Conservation (phyloP, 1,139 yeast genomes). For the Protomyces macrosporus region DNA sequence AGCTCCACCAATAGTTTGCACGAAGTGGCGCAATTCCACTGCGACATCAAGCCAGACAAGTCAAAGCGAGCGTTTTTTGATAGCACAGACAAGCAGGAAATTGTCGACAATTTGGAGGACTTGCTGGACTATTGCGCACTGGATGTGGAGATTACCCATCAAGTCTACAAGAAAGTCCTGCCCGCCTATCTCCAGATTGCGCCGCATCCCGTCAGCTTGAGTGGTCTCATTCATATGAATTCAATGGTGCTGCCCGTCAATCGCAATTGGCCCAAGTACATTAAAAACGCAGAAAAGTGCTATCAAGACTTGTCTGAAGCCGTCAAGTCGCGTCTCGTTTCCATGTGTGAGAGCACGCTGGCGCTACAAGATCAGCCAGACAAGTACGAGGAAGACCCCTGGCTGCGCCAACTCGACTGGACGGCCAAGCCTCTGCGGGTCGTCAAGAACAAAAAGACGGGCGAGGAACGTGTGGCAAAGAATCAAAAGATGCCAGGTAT, state of each 20-base stretch:
- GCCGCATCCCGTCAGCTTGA: slow-evolving; percentile 94
- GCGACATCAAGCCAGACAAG: slow-evolving; percentile 66
- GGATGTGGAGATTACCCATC: slow-evolving; percentile 73
- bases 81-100: slow-evolving; percentile 49
- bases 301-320: slow-evolving; percentile 56
- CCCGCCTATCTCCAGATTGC: slow-evolving; percentile 63
- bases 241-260: slow-evolving; percentile 78
- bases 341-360: slow-evolving; percentile 59
- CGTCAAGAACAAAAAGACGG: slow-evolving; percentile 69
- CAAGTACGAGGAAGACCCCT: slow-evolving; percentile 56
- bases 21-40: slow-evolving; percentile 75
- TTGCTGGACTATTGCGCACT: slow-evolving; percentile 76
- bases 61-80: slow-evolving; percentile 60
- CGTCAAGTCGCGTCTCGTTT: slow-evolving; percentile 56
- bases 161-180: slow-evolving; percentile 60
- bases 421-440: slow-evolving; percentile 53
- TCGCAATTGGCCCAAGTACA: slow-evolving; percentile 63
- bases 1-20: slow-evolving; percentile 78
- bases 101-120: slow-evolving; percentile 53
- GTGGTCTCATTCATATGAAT: slow-evolving; percentile 73
- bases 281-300: slow-evolving; percentile 60
- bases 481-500: slow-evolving; percentile 80
- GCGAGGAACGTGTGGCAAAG: slow-evolving; percentile 45
- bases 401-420: slow-evolving; percentile 93
- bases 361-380: slow-evolving; percentile 40